Base-by-base conservation (phyloP, 1,284 basidiomycete species). In the Trametes versicolor region DNA sequence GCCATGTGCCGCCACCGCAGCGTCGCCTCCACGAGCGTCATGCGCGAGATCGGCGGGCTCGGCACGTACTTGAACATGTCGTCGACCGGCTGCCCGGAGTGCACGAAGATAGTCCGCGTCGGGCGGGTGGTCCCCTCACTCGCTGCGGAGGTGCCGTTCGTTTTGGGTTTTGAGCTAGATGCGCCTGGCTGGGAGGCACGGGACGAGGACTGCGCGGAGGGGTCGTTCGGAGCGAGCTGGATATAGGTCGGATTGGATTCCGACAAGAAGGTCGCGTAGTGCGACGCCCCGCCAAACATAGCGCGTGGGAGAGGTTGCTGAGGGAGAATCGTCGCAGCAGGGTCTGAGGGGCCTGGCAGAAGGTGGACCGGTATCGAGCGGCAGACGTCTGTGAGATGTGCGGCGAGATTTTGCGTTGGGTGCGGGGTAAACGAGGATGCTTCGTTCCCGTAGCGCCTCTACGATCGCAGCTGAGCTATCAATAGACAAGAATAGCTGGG, bases 1-100 rank as follows among this genome's bases (percentile, higher is more conserved):
- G 98, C 97, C 72, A 98, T 87, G 79, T 99, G 98, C 66, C 95
- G 85, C 98, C 97, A 99, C 73, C 87, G 88, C 13, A 99, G 83
- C 17, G 95, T 97, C 54, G 91, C 84, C 68, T 88, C 84, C 3
- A 95, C 89, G 72, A 98, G 86, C 4, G 85, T 85, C 43, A 98
- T 77, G 25, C 92, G 83, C 29, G 90, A 89, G 60, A 86, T 81
- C 9, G 87, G 87, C 17, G 87, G 87, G 17, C 87, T 84, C 17
- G 86, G 84, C 43, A 97, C 81, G 79, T 99, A 99, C 77, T 96
- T 97, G 85, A 90, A 96, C 79, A 99, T 92, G 74, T 99, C 98
- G 76, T 98, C 92, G 32, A 99, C 74, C 3, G 96, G 92, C 77
- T 99, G 98, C 2, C 98, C 98, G 29, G 94, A 92, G 39, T 94